Evolutionary conservation across 2,329 filamentous ascomycete genomes (phyloP).

Genomic region (Harringtonia aguacate): DNA sequence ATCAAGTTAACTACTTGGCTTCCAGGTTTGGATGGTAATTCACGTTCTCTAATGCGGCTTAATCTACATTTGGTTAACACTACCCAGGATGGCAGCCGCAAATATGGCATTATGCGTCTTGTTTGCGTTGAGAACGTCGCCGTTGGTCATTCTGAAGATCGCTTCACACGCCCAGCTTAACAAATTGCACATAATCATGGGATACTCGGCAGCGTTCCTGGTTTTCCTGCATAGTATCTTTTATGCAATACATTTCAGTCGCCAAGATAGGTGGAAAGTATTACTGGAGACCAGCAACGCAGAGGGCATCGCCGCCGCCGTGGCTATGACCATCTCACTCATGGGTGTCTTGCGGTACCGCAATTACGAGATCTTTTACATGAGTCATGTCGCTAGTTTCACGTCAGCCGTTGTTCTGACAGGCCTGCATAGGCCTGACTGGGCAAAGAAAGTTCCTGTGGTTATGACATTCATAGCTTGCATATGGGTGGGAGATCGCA

Average conservation of each 20-base stretch:
- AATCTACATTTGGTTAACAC: background rate
- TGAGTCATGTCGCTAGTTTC: background rate
- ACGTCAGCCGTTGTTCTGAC: background rate
- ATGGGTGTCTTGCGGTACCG: background rate
- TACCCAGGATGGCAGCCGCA: slow-evolving; percentile 2
- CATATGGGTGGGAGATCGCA: background rate
- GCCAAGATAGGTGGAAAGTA: background rate
- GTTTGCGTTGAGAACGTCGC: slow-evolving; percentile 46
- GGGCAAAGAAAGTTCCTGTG: background rate
- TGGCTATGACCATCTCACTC: background rate
- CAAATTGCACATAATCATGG: background rate
- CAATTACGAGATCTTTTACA: background rate
- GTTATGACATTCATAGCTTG: background rate
- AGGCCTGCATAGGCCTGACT: background rate
- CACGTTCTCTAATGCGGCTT: background rate
- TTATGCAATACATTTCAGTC: background rate
- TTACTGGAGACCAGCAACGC: background rate
- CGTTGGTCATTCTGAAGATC: slow-evolving; percentile 36
- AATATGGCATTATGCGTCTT: slow-evolving; percentile 43
- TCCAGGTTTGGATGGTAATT: slow-evolving; percentile 8
- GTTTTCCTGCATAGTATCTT: background rate
- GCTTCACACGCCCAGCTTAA: slow-evolving; percentile 32
- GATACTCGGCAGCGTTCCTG: background rate
- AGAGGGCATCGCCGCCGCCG: background rate
- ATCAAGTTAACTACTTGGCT: slow-evolving; percentile 3